Conservation (phyloP, 2,329 filamentous ascomycete genomes). For the Aaosphaeria pasadenensis region DNA sequence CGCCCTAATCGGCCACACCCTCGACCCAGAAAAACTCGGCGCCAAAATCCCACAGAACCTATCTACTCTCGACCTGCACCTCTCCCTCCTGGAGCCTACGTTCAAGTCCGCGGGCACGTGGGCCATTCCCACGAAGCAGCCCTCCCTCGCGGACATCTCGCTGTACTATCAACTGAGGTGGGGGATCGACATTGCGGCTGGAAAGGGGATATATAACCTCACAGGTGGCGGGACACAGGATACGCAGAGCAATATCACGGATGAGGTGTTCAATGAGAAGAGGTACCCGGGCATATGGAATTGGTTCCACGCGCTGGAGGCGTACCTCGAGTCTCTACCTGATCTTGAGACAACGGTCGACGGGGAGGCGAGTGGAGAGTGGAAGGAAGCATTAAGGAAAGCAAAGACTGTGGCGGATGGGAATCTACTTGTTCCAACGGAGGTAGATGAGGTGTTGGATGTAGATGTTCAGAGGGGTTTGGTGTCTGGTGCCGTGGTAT, state of each 20-base stretch:
- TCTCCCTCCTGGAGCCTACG: slow-evolving; percentile 36
- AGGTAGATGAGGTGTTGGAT: slow-evolving; percentile 15
- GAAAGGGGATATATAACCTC: slow-evolving; percentile 32
- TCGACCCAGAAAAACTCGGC: slow-evolving; percentile 37
- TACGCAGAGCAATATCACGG: slow-evolving; percentile 10
- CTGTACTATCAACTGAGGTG: slow-evolving; percentile 40
- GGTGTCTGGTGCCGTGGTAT: slow-evolving; percentile 25
- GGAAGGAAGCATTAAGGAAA: slow-evolving; percentile 7
- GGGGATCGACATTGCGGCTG: slow-evolving; percentile 38
- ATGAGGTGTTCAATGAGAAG: slow-evolving; percentile 34
- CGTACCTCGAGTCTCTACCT: slow-evolving; percentile 28
- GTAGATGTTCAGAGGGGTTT: slow-evolving; percentile 31
- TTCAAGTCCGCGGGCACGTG: slow-evolving; percentile 24
- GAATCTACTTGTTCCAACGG: slow-evolving; percentile 29
- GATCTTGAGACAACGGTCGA: slow-evolving; percentile 17
- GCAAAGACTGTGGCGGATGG: slow-evolving; percentile 3
- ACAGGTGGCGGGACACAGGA: slow-evolving; percentile 33
- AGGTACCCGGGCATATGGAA: slow-evolving; percentile 35
- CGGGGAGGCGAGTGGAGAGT: neutral
- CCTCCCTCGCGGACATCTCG: slow-evolving; percentile 36
- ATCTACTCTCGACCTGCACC: slow-evolving; percentile 35
- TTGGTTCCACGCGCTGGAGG: slow-evolving; percentile 37
- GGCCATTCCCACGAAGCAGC: slow-evolving; percentile 33
- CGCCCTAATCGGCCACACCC: slow-evolving; percentile 38
- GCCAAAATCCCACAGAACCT: slow-evolving; percentile 40